phyloP scores from a whole-genome alignment of 106 monocot species.

The Dioscorea alata region DNA sequence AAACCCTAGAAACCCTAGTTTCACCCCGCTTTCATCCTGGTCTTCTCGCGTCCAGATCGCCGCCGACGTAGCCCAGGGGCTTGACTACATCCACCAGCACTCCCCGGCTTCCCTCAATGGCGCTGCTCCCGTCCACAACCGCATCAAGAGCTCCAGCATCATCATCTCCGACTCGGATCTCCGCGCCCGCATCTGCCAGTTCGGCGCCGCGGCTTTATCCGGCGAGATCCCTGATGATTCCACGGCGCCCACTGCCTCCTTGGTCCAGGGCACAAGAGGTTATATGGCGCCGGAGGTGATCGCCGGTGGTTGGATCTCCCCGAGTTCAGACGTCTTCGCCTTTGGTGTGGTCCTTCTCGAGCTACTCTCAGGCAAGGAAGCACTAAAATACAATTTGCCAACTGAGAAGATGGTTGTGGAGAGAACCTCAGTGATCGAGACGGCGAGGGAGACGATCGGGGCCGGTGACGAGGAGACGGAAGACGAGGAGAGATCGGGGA shows the following conservation, averaged over 20 bases:
- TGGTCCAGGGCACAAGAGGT: constrained; percentile 19
- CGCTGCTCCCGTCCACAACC: not conserved
- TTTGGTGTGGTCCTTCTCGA: constrained; percentile 80
- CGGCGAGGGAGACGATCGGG: constrained; percentile 29
- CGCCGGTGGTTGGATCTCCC: constrained; percentile 6
- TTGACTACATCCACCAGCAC: constrained; percentile 12
- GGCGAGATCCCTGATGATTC: constrained; percentile 13
- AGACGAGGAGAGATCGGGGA: constrained; percentile 3
- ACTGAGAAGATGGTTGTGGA: not conserved
- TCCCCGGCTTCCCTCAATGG: not conserved
- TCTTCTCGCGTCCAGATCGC: constrained; percentile 1
- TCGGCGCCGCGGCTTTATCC: constrained; percentile 18
- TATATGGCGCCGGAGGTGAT: constrained; percentile 70
- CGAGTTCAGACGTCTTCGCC: constrained; percentile 53
- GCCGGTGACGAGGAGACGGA: constrained; percentile 2
- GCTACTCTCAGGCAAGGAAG: constrained; percentile 40
- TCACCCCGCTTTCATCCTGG: constrained; percentile 10
- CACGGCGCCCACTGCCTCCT: not conserved
- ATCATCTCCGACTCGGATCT: constrained; percentile 20
- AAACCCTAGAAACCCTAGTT: constrained; percentile 8
- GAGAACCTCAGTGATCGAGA: constrained; percentile 21
- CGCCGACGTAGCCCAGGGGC: constrained; percentile 5
- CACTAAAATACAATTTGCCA: constrained; percentile 26
- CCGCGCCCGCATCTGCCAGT: constrained; percentile 24
- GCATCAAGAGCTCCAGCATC: constrained; percentile 5